Percentiles rank a stretch among this genome's conserved stretches.
Conservation (phyloP, 306 rosid genomes). For the Lithocarpus polystachyus region DNA sequence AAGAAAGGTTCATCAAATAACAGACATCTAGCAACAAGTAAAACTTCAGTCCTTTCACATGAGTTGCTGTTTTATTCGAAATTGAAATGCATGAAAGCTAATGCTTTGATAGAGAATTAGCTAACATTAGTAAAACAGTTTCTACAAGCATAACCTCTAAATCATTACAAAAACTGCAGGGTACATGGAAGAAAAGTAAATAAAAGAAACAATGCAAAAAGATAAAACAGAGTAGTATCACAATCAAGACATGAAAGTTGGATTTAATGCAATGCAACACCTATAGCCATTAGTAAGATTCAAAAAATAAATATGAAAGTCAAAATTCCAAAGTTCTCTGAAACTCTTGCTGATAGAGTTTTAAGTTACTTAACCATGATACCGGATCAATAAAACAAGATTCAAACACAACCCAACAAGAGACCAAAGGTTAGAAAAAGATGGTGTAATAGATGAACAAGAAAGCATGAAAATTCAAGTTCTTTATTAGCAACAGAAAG, state of each 20-base stretch:
- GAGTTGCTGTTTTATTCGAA: too few relatives aligned
- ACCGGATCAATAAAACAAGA: background rate
- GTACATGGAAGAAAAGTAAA: background rate
- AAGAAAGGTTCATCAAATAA: background rate
- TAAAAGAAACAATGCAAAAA: background rate
- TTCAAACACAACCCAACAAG: background rate
- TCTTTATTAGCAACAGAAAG: background rate
- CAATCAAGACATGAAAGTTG: background rate
- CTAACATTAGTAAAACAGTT: too few relatives aligned
- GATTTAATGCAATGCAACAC: background rate
- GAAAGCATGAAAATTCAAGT: background rate
- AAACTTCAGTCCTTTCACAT: background rate
- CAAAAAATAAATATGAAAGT: background rate
- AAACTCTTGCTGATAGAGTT: background rate
- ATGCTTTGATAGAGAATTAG: background rate
- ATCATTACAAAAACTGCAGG: background rate
- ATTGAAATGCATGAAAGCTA: too few relatives aligned
- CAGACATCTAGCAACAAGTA: background rate
- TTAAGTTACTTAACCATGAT: background rate
- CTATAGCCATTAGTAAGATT: constrained; percentile 6
- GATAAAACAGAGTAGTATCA: background rate
- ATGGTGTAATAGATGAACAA: background rate
- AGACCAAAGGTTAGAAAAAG: background rate
- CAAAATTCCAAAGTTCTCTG: background rate
- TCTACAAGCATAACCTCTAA: background rate